These are phyloP conservation scores for Globisporangium spinosum DNA, from an alignment of 352 stramenopile species.

Conservation along the genomic window DNA sequence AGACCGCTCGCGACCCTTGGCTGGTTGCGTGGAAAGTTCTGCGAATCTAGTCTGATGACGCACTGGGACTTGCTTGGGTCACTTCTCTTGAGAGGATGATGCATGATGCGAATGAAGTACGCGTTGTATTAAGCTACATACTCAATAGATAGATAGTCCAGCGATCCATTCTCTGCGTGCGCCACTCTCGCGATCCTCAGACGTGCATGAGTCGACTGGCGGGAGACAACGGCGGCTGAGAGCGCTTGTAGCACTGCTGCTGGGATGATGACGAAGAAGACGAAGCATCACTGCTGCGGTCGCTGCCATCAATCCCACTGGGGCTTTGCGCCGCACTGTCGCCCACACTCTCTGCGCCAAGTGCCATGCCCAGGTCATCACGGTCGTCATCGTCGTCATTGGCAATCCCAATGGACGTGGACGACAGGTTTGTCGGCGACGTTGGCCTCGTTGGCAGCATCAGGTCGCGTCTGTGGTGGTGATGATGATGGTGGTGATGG, in stretches of 20 bases:
- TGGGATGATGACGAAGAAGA: conserved; percentile 16
- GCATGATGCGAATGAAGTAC: not conserved
- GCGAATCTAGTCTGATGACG: not conserved
- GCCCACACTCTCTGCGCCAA: not conserved
- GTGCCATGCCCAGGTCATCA: not conserved
- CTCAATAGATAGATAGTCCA: no score
- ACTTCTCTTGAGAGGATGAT: not conserved
- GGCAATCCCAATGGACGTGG: conserved; percentile 4
- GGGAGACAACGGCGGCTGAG: conserved; percentile 35
- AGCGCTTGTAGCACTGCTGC: conserved; percentile 52
- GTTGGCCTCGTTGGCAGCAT: conserved; percentile 4
- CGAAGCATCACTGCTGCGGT: no score
- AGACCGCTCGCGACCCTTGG: not conserved
- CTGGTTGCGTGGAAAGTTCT: not conserved
- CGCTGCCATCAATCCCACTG: conserved; percentile 13
- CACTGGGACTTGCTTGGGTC: not conserved
- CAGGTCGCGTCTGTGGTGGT: conserved; percentile 2
- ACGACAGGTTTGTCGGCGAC: conserved; percentile 22
- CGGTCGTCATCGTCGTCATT: not conserved
- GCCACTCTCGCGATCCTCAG: conserved; percentile 2
- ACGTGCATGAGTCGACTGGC: conserved; percentile 31
- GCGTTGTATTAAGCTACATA: no score
- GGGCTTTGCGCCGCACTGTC: conserved; percentile 28
- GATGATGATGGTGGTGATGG: conserved; percentile 1
- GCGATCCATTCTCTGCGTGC: no score